Percentiles rank a stretch among this genome's conserved stretches.
Evolutionary conservation across 2,329 filamentous ascomycete genomes (phyloP).

Genomic region (Alternaria consortialis): DNA sequence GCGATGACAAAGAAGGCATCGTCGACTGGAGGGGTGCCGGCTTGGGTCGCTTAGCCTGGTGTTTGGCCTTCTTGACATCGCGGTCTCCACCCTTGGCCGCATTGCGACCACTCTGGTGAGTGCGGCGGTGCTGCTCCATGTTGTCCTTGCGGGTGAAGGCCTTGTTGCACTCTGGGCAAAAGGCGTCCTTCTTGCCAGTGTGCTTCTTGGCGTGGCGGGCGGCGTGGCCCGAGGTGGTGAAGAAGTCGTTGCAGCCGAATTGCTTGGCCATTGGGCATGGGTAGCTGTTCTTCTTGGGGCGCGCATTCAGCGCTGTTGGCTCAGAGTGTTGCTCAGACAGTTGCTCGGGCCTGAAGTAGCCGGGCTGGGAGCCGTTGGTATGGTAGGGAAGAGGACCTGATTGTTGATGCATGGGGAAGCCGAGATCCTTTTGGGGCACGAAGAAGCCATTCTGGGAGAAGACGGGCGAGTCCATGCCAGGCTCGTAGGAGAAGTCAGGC

Average conservation of each 20-base stretch:
- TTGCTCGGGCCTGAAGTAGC: slow-evolving; percentile 32
- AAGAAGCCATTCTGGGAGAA: slow-evolving; percentile 43
- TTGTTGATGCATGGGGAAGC: slow-evolving; percentile 35
- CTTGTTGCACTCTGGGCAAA: slow-evolving; percentile 76
- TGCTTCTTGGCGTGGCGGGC: slow-evolving; percentile 86
- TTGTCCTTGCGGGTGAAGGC: slow-evolving; percentile 85
- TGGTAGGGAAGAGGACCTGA: slow-evolving; percentile 38
- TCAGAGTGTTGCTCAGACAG: slow-evolving; percentile 20
- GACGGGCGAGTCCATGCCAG: slow-evolving; percentile 37
- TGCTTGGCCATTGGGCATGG: slow-evolving; percentile 77
- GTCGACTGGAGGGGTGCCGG: slow-evolving; percentile 43
- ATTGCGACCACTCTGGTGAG: slow-evolving; percentile 68
- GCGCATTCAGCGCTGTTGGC: slow-evolving; percentile 49
- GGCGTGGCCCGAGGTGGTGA: slow-evolving; percentile 86
- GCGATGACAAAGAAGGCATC: slow-evolving; percentile 26
- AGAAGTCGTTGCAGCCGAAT: slow-evolving; percentile 78
- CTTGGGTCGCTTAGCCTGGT: slow-evolving; percentile 45
- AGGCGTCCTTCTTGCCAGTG: slow-evolving; percentile 80
- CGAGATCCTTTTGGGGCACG: slow-evolving; percentile 36
- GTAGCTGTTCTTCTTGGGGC: slow-evolving; percentile 71
- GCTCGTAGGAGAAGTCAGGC: slow-evolving; percentile 51
- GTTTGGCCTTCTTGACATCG: slow-evolving; percentile 51
- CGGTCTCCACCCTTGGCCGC: slow-evolving; percentile 46
- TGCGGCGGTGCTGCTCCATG: slow-evolving; percentile 86
- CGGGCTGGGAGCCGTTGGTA: slow-evolving; percentile 21